A percentile compares a stretch with the other conserved stretches of the same genome.
phyloP scores from a whole-genome alignment of 768 basidiomycete species.

The Psilocybe tampanensis region DNA sequence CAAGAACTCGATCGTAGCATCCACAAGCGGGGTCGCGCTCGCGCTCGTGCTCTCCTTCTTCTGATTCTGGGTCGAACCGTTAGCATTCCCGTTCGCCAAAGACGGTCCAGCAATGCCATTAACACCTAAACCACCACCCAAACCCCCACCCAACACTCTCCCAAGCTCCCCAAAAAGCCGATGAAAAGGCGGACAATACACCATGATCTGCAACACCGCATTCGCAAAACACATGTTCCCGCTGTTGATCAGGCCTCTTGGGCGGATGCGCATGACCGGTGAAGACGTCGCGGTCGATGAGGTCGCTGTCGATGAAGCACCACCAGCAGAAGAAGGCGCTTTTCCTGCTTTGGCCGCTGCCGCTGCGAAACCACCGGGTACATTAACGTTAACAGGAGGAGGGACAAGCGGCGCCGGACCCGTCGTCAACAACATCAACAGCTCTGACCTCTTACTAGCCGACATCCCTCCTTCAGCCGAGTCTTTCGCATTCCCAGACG shows the following conservation, averaged over 20 bases:
- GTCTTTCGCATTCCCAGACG: conserved; percentile 21
- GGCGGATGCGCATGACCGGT: conserved; percentile 42
- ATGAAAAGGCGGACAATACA: conserved; percentile 89
- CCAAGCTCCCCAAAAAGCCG: conserved; percentile 75
- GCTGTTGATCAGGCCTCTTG: conserved; percentile 88
- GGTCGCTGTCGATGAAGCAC: background rate
- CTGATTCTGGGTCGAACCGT: no score
- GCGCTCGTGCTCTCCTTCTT: no score
- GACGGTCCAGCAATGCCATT: no score
- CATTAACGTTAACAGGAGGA: background rate
- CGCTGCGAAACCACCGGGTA: conserved; percentile 9
- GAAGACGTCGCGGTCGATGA: no score
- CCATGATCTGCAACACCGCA: conserved; percentile 86
- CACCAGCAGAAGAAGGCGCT: no score
- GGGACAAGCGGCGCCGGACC: conserved; percentile 27
- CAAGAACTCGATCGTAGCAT: conserved; percentile 74
- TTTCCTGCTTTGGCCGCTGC: conserved; percentile 15
- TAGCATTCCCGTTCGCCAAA: no score
- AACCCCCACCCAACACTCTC: conserved; percentile 25
- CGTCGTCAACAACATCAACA: conserved; percentile 55
- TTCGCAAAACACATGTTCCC: conserved; percentile 99
- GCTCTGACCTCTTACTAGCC: conserved; percentile 45
- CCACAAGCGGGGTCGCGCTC: conserved; percentile 57
- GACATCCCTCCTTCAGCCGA: conserved; percentile 20
- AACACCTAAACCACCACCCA: no score